Evolutionary conservation across 345 rosid species (phyloP), one percentile per base, ranked within the genome.

Genomic region (Citrus hindsii): DNA sequence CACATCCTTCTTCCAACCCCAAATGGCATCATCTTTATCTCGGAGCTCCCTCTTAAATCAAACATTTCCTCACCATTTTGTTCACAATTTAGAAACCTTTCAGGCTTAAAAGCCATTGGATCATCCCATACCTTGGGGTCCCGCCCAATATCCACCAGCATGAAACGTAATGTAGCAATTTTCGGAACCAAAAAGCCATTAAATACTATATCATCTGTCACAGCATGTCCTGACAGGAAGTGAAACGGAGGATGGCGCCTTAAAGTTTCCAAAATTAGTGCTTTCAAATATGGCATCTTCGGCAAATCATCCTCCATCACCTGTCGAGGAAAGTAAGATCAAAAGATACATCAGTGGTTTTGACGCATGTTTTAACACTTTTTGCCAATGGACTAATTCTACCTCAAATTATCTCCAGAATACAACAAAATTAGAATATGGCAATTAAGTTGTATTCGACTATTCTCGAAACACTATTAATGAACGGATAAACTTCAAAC

Each of bases 1-100:
- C 77, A 75, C 30, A 75, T 75, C 70, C 77, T 75, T 48, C 77
- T 75, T 12, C 77, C 77, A 9, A 4, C 69, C 46, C 77, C 77
- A 63, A 75, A 75, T 9, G 69, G 77, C 59, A 74, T 61, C 77
- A 74, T 74, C 37, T 74, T 74, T 24, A 74, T 74, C 68, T 61
- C 77, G 0, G 42, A 42, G 0, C 77, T 75, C 21, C 77, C 77
- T 42, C 69, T 28, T 27, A 75, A 19, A 63, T 75, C 69, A 62
- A 75, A 62, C 42, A 19, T 6, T 42, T 5, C 61, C 9, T 0
- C 67, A 0, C 8, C 27, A 3, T 42, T 60, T 35, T 16, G 59
- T 24, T 61, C 58, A 18, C 40, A 27, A 5, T 5, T 63, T 37
- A 46, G 18, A 30, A 74, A 75, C 46, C 69, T 75, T 30, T 75